Percentiles rank a stretch among this genome's conserved stretches.
Conservation (phyloP, 495 filamentous ascomycete species). For the Amniculicola lignicola region DNA sequence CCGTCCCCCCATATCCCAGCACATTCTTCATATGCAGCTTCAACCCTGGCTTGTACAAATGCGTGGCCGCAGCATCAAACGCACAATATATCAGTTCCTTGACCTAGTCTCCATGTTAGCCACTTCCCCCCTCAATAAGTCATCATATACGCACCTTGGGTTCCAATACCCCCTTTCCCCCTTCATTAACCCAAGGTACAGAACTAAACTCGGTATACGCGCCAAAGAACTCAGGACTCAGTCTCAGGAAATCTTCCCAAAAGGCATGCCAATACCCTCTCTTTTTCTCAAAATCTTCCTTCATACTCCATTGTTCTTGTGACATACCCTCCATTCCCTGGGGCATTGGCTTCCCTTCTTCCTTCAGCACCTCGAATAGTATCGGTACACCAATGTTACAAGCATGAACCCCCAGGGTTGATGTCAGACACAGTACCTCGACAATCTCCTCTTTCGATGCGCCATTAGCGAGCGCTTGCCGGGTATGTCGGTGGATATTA, state of each 20-base stretch:
- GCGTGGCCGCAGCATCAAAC: conserved; percentile 46
- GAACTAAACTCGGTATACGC: conserved; percentile 44
- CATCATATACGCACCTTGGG: conserved; percentile 38
- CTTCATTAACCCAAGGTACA: conserved; percentile 38
- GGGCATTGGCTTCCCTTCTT: conserved; percentile 37
- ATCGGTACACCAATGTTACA: conserved; percentile 48
- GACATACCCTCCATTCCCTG: conserved; percentile 29
- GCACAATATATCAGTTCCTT: conserved; percentile 50
- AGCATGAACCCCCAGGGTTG: conserved; percentile 47
- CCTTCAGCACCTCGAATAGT: conserved; percentile 44
- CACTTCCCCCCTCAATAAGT: neutral
- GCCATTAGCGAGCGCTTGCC: conserved; percentile 37
- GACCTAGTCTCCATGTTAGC: conserved; percentile 25
- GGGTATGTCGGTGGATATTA: conserved; percentile 40
- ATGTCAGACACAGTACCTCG: conserved; percentile 43
- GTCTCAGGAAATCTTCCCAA: conserved; percentile 46
- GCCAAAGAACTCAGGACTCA: conserved; percentile 49
- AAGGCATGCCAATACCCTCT: conserved; percentile 48
- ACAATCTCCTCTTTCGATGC: conserved; percentile 43
- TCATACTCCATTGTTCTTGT: conserved; percentile 34
- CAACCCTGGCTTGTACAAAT: conserved; percentile 46
- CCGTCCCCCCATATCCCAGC: conserved; percentile 44
- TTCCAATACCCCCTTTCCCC: conserved; percentile 36
- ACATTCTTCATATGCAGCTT: conserved; percentile 50
- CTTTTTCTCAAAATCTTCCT: conserved; percentile 35